Percentiles rank a stretch among this genome's conserved stretches.
Evolutionary conservation across 2,329 filamentous ascomycete genomes (phyloP).

Genomic region (Juglanconis sp.): DNA sequence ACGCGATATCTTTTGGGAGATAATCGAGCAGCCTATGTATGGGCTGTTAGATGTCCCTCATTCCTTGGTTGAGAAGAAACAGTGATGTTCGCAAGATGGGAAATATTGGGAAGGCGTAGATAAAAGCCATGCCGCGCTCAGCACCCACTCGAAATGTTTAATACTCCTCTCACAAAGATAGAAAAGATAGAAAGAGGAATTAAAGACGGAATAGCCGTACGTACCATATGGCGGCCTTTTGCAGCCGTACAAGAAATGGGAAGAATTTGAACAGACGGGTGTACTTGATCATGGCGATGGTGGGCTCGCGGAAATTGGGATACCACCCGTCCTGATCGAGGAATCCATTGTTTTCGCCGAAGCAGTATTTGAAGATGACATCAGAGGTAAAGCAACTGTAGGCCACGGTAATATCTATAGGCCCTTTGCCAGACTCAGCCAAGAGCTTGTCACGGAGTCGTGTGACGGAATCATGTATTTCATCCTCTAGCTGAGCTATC

Average conservation of each 20-base stretch:
- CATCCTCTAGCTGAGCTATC: neutral
- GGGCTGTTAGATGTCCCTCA: too few relatives aligned
- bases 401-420: conserved; percentile 33
- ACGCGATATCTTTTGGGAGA: neutral
- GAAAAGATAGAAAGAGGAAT: too few relatives aligned
- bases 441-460: conserved; percentile 28
- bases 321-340: conserved; percentile 1
- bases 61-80: too few relatives aligned
- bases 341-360: conserved; percentile 17
- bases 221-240: neutral
- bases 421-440: conserved; percentile 14
- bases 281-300: neutral
- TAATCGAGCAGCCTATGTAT: conserved; percentile 1
- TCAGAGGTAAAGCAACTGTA: conserved; percentile 39
- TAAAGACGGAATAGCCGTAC: neutral
- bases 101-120: too few relatives aligned
- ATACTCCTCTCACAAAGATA: too few relatives aligned
- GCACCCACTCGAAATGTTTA: too few relatives aligned
- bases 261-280: conserved; percentile 4
- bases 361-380: conserved; percentile 35
- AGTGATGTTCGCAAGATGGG: too few relatives aligned
- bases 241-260: neutral
- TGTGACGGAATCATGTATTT: neutral
- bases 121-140: too few relatives aligned
- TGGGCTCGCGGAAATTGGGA: neutral